Evolutionary conservation across 2,329 filamentous ascomycete species (phyloP).

Genomic region (Graphium sp.): DNA sequence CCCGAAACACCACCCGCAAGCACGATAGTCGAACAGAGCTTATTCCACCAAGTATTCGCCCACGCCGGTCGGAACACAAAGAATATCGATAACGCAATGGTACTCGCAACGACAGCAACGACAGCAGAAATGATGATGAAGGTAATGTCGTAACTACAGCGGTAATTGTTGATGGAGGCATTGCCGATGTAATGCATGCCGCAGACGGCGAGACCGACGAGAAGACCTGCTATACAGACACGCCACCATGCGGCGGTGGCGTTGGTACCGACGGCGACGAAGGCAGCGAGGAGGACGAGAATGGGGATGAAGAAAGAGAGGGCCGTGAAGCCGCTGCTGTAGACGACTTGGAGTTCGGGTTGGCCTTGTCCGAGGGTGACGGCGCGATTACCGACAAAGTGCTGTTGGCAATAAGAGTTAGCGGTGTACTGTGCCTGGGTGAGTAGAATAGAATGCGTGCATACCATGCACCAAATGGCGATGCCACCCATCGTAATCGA

Average conservation of each 20-base stretch:
- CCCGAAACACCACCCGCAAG: constrained; percentile 62
- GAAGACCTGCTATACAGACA: constrained; percentile 43
- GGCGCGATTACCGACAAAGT: constrained; percentile 71
- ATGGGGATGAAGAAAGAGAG: constrained; percentile 71
- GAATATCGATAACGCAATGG: constrained; percentile 55
- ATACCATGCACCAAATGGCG: constrained; percentile 55
- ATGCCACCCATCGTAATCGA: constrained; percentile 59
- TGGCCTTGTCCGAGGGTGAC: constrained; percentile 52
- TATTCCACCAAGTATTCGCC: constrained; percentile 67
- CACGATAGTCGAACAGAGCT: constrained; percentile 46
- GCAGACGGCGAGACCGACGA: constrained; percentile 61
- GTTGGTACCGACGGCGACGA: constrained; percentile 48
- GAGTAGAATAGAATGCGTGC: constrained; percentile 5
- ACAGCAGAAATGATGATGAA: constrained; percentile 52
- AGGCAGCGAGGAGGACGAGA: constrained; percentile 54
- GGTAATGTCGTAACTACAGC: constrained; percentile 37
- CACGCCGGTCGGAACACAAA: constrained; percentile 62
- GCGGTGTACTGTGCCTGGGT: constrained; percentile 3
- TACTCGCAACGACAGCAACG: constrained; percentile 58
- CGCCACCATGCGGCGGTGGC: constrained; percentile 35
- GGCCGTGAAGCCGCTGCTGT: constrained; percentile 54
- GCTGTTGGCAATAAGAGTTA: constrained; percentile 23
- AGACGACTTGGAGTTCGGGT: constrained; percentile 50
- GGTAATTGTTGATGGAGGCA: constrained; percentile 64
- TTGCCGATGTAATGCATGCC: constrained; percentile 87